phyloP scores from a whole-genome alignment of 1,284 basidiomycete genomes.

The Singerocomus rubriflavus region DNA sequence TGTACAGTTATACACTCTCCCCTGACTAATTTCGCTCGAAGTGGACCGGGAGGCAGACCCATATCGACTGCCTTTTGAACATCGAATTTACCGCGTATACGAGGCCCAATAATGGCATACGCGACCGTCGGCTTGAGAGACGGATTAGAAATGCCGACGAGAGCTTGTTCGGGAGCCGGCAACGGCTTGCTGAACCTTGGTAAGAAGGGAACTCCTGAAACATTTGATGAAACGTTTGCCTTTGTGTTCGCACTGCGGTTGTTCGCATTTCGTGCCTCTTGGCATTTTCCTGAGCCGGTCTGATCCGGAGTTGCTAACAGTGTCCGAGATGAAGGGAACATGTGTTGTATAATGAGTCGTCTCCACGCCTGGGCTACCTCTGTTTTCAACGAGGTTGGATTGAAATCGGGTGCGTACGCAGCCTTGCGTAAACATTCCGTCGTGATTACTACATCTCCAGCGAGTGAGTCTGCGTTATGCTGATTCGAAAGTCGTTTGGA shows the following conservation, averaged over 20 bases:
- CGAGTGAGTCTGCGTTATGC: background rate
- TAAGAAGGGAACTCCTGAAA: slow-evolving; percentile 15
- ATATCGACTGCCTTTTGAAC: slow-evolving; percentile 61
- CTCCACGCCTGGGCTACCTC: slow-evolving; percentile 52
- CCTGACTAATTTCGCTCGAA: slow-evolving; percentile 43
- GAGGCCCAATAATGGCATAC: slow-evolving; percentile 78
- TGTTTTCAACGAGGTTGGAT: slow-evolving; percentile 37
- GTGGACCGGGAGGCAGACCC: slow-evolving; percentile 61
- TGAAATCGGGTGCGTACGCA: slow-evolving; percentile 34
- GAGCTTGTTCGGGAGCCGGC: slow-evolving; percentile 22
- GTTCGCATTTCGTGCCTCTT: slow-evolving; percentile 11
- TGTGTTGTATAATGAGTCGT: slow-evolving; percentile 44
- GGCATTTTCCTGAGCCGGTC: background rate
- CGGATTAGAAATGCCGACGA: slow-evolving; percentile 24
- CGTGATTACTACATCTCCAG: background rate
- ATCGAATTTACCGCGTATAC: slow-evolving; percentile 85
- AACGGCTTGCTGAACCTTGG: slow-evolving; percentile 18
- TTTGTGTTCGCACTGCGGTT: background rate
- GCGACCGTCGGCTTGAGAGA: slow-evolving; percentile 43
- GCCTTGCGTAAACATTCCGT: slow-evolving; percentile 15
- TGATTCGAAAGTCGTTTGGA: slow-evolving; percentile 29
- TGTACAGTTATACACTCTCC: slow-evolving; percentile 57
- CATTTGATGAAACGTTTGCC: background rate
- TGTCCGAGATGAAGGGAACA: slow-evolving; percentile 51
- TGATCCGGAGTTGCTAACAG: slow-evolving; percentile 9